Evolutionary conservation across 2,329 filamentous ascomycete genomes (phyloP).

Genomic region (Talaromyces sp.): DNA sequence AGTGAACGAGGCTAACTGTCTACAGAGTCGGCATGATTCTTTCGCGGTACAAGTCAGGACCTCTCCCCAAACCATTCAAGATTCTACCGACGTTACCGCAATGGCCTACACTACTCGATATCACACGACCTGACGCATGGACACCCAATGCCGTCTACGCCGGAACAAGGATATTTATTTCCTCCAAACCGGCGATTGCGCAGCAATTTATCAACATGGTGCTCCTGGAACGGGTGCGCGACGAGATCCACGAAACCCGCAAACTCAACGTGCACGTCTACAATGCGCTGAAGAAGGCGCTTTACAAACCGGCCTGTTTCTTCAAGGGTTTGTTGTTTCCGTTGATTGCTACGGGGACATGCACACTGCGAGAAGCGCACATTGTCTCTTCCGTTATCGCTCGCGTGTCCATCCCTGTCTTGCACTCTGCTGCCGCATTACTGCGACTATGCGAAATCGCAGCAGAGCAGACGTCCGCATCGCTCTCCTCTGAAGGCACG

Average conservation of each 20-base stretch:
- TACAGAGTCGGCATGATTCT: slow-evolving; percentile 77
- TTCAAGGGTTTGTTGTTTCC: slow-evolving; percentile 97
- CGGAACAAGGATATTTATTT: slow-evolving; percentile 88
- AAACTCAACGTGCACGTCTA: slow-evolving; percentile 96
- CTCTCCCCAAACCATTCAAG: slow-evolving; percentile 95
- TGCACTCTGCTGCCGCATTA: slow-evolving; percentile 88
- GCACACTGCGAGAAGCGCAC: slow-evolving; percentile 84
- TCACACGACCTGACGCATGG: slow-evolving; percentile 77
- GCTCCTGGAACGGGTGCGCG: slow-evolving; percentile 82
- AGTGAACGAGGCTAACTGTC: slow-evolving; percentile 10
- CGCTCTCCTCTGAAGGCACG: slow-evolving; percentile 72
- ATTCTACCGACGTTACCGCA: slow-evolving; percentile 87
- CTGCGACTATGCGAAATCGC: slow-evolving; percentile 92
- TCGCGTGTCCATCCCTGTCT: slow-evolving; percentile 79
- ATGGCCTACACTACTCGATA: slow-evolving; percentile 82
- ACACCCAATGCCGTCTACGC: slow-evolving; percentile 81
- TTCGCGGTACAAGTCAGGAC: slow-evolving; percentile 91
- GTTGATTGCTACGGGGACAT: slow-evolving; percentile 77
- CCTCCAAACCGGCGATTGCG: slow-evolving; percentile 72
- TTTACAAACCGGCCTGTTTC: slow-evolving; percentile 93
- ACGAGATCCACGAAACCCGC: slow-evolving; percentile 90
- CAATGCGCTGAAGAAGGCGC: slow-evolving; percentile 83
- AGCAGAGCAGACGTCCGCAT: slow-evolving; percentile 74
- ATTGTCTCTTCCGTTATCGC: slow-evolving; percentile 85
- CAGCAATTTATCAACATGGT: slow-evolving; percentile 85